These are phyloP conservation scores for Aulographum hederae DNA, from an alignment of 2,329 filamentous ascomycete species.

Conservation along the genomic window DNA sequence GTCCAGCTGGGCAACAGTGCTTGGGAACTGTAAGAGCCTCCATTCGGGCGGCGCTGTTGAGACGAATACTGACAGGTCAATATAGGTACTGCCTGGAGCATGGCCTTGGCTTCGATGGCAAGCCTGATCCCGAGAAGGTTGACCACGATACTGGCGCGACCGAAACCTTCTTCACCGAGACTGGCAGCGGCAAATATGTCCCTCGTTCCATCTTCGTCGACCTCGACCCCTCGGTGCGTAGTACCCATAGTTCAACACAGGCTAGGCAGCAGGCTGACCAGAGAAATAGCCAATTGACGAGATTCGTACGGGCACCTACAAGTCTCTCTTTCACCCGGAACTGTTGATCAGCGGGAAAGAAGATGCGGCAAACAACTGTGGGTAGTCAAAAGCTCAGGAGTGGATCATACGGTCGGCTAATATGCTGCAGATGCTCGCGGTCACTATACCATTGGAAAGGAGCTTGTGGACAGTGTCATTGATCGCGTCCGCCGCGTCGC, in stretches of 20 bases:
- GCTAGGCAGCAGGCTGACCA: neutral
- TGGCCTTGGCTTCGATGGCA: slow-evolving; percentile 46
- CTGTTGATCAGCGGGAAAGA: slow-evolving; percentile 57
- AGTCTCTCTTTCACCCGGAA: slow-evolving; percentile 55
- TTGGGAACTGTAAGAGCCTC: slow-evolving; percentile 49
- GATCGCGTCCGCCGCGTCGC: slow-evolving; percentile 52
- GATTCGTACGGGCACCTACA: slow-evolving; percentile 50
- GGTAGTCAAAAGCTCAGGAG: slow-evolving; percentile 7
- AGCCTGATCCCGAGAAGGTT: slow-evolving; percentile 43
- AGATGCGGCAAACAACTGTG: slow-evolving; percentile 60
- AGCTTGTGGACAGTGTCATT: slow-evolving; percentile 54
- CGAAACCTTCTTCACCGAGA: slow-evolving; percentile 61
- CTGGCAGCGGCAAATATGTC: slow-evolving; percentile 52
- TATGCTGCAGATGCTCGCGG: slow-evolving; percentile 41
- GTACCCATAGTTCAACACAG: slow-evolving; percentile 7
- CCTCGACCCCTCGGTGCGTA: slow-evolving; percentile 45
- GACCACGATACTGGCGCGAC: slow-evolving; percentile 43
- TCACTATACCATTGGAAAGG: slow-evolving; percentile 61
- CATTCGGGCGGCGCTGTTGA: slow-evolving; percentile 1
- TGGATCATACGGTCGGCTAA: slow-evolving; percentile 2
- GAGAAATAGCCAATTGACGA: slow-evolving; percentile 42
- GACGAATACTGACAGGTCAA: neutral
- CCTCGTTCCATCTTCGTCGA: slow-evolving; percentile 57
- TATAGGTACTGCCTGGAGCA: slow-evolving; percentile 54
- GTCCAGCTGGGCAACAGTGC: slow-evolving; percentile 58